Evolutionary conservation across 1,284 basidiomycete species (phyloP).

Genomic region (Cryptococcus neoformans): DNA sequence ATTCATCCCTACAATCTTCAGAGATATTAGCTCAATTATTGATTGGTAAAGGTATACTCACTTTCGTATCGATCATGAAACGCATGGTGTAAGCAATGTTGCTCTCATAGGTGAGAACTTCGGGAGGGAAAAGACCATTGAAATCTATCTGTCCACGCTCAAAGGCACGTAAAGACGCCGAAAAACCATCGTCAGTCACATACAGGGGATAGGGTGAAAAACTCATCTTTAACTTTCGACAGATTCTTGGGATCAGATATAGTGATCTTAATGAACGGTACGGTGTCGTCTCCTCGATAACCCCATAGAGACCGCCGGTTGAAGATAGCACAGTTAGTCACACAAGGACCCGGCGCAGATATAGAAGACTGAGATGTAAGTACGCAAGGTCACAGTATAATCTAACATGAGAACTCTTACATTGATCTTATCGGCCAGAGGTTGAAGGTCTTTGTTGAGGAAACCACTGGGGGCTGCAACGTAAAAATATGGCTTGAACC

Average conservation of each 20-base stretch:
- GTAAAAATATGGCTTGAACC: slow-evolving; percentile 89
- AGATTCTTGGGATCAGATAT: slow-evolving; percentile 67
- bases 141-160: slow-evolving; percentile 78
- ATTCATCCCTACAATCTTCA: slow-evolving; percentile 90
- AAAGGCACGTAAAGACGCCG: slow-evolving; percentile 71
- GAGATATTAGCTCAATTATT: background rate
- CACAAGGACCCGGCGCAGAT: slow-evolving; percentile 42
- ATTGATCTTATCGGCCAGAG: slow-evolving; percentile 71
- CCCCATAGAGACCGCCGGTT: slow-evolving; percentile 77
- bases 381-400: slow-evolving; percentile 1
- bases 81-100: slow-evolving; percentile 84
- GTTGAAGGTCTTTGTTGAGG: slow-evolving; percentile 60
- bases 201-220: background rate
- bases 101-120: slow-evolving; percentile 77
- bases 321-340: slow-evolving; percentile 62
- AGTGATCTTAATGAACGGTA: slow-evolving; percentile 80
- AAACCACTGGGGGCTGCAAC: slow-evolving; percentile 74
- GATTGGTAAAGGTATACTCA: slow-evolving; percentile 32
- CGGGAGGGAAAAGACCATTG: slow-evolving; percentile 62
- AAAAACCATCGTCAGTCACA: slow-evolving; percentile 34
- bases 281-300: slow-evolving; percentile 73
- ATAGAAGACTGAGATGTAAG: slow-evolving; percentile 28
- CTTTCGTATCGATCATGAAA: slow-evolving; percentile 96
- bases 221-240: slow-evolving; percentile 88
- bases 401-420: slow-evolving; percentile 53